Evolutionary conservation across 1,284 basidiomycete genomes (phyloP), one percentile per base, ranked within the genome.

Genomic region (Sanghuangporus weigelae): DNA sequence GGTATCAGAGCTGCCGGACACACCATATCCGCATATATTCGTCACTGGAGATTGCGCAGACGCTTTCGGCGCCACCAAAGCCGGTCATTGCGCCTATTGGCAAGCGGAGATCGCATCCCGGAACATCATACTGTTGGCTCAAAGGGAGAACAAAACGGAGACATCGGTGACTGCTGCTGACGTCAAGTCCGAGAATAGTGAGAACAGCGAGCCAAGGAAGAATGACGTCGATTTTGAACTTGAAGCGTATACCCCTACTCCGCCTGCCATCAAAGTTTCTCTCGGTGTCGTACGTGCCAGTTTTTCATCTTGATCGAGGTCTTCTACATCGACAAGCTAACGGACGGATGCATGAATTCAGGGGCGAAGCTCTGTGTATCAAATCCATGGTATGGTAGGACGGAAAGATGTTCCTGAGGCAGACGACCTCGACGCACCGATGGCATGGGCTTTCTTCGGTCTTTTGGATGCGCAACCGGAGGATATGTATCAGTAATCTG

Each of bases 1-100:
- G 7, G 46, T 19, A 67, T 68, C 16, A 57, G 51, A 16, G 59
- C 67, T 63, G 7, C 67, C 72, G 16, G 70, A 75, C 7, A 70
- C 74, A 6, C 74, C 78, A 0, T 85, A 83, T 68, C 79, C 83
- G 1, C 77, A 87, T 70, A 77, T 90, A 14, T 92, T 89, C 70
- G 85, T 81, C 6, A 75, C 89, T 10, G 89, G 89, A 4, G 89
- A 91, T 66, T 79, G 84, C 3, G 87, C 87, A 1, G 86, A 88
- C 68, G 84, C 86, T 2, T 92, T 77, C 77, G 86, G 85, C 3
- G 87, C 86, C 0, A 81, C 86, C 58, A 83, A 86, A 59, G 87
- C 88, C 5, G 89, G 90, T 0, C 87, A 92, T 72, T 88, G 81
- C 38, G 87, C 89, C 1, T 86, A 84, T 70, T 81, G 77, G 64